Conservation (phyloP, 208 protist genomes). For the Trypanosoma boissoni region DNA sequence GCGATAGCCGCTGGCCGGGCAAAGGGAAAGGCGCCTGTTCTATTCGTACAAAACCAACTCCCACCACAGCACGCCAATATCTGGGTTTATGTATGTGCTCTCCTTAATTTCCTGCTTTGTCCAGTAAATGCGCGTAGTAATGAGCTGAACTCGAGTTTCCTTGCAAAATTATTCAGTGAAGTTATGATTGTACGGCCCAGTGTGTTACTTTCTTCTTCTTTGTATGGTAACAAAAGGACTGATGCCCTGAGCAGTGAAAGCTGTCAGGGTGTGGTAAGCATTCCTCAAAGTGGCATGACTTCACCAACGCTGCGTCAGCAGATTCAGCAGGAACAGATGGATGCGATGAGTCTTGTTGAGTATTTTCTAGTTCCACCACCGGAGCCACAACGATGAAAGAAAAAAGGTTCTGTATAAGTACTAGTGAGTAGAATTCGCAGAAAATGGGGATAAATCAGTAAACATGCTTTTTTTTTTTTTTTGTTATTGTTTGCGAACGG, state of each 20-base stretch:
- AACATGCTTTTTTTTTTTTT: constrained; percentile 7
- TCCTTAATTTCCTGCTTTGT: constrained; percentile 84
- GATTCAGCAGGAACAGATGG: constrained; percentile 62
- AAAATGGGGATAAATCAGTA: too few species aligned
- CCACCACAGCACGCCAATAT: constrained; percentile 82
- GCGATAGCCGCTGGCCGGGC: constrained; percentile 57
- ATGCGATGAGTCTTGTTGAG: constrained; percentile 61
- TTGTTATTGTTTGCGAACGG: neutral
- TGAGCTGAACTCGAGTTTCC: constrained; percentile 46
- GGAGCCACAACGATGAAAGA: constrained; percentile 32
- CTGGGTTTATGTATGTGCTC: constrained; percentile 74
- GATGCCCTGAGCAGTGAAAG: constrained; percentile 1
- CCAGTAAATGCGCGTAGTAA: constrained; percentile 57
- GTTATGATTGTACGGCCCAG: constrained; percentile 57
- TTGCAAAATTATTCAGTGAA: constrained; percentile 65
- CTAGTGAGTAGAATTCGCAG: too few species aligned
- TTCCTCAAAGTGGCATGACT: constrained; percentile 35
- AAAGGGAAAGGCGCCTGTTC: constrained; percentile 43
- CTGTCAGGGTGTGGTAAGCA: constrained; percentile 27
- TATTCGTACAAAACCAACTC: constrained; percentile 62
- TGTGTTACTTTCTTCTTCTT: neutral
- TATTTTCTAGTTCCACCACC: constrained; percentile 74
- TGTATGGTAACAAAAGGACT: neutral
- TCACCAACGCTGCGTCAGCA: constrained; percentile 65
- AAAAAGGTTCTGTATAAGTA: too few species aligned